These are phyloP conservation scores for Chaetomium olivaceum DNA, from an alignment of 2,329 filamentous ascomycete genomes.

Conservation along the genomic window DNA sequence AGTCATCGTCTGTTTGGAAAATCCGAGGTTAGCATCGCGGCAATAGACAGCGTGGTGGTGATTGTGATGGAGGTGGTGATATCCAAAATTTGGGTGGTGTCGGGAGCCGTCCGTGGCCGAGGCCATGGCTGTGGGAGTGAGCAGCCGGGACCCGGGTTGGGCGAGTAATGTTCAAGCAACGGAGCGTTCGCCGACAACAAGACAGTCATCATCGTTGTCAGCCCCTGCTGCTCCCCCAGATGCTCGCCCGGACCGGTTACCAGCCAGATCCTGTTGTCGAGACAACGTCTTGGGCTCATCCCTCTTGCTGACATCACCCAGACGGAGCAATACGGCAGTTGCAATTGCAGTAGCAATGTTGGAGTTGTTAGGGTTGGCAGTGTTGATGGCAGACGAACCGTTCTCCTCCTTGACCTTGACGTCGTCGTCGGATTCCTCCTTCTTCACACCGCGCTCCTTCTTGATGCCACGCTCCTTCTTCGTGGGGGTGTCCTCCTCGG, in stretches of 20 bases:
- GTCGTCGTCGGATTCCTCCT: conserved; percentile 15
- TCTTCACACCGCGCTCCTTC: conserved; percentile 23
- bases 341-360: not conserved
- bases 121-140: not conserved
- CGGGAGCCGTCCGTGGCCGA: not conserved
- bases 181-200: conserved; percentile 17
- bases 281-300: not conserved
- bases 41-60: conserved; percentile 1
- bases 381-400: conserved; percentile 12
- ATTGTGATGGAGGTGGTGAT: not conserved
- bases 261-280: not conserved
- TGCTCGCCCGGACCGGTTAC: not conserved
- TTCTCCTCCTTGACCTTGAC: conserved; percentile 19
- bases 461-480: conserved; percentile 30
- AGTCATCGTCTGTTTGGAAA: conserved; percentile 14
- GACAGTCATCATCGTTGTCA: conserved; percentile 9
- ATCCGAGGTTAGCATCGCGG: conserved; percentile 15
- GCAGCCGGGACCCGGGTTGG: not conserved
- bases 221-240: not conserved
- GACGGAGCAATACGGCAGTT: not conserved
- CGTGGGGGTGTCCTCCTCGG: conserved; percentile 15
- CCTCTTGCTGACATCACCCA: not conserved
- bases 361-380: not conserved
- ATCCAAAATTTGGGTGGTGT: conserved; percentile 14
- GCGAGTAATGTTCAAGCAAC: not conserved